Evolutionary conservation across 1,139 yeast species (phyloP), one percentile per base, ranked within the genome.

Genomic region (Hyphopichia khmerensis): DNA sequence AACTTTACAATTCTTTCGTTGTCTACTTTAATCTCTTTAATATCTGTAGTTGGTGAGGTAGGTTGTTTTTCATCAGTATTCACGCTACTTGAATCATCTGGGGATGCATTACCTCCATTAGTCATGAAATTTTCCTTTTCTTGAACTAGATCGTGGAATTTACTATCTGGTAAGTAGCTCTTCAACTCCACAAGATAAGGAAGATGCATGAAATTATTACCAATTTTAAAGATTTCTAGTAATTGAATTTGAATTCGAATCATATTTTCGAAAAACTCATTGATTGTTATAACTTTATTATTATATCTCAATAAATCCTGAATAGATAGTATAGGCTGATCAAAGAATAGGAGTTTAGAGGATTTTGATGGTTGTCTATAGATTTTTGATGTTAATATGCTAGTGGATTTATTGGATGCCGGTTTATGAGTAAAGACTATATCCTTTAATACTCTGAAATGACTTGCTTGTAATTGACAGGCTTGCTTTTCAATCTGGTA

Each of bases 201-300:
- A 17, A 73, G 48, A 18, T 60, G 50, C 2, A 55, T 41, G 19
- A 29, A n/a, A 4, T 19, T 37, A 18, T 48, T 36, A 6, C 42
- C 45, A 14, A 42, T 42, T 10, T 52, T 50, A 45, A 72, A 64
- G 10, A 72, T 42, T 1, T 50, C 51, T 2, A 55, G 42, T 8
- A 73, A 45, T 11, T 61, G 62, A 5, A 48, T 39, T 47, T 71
- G 77, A n/a, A 71, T 49, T 13, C 46, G 50, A 16, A 74, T 70
- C 35, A 71, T 44, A 45, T 69, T 65, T 48, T 73, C 79, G 26
- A 74, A 54, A 43, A 69, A 72, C 39, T 64, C 69, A 47, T 73
- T 74, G 27, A 73, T 55, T 4, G 54, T 56, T 7, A 59, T 51
- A 13, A 73, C 47, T 38, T 51, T 60, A 37, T 47, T 50, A 43